phyloP scores from a whole-genome alignment of 2,329 filamentous ascomycete genomes.

The Diaporthe longicolla region DNA sequence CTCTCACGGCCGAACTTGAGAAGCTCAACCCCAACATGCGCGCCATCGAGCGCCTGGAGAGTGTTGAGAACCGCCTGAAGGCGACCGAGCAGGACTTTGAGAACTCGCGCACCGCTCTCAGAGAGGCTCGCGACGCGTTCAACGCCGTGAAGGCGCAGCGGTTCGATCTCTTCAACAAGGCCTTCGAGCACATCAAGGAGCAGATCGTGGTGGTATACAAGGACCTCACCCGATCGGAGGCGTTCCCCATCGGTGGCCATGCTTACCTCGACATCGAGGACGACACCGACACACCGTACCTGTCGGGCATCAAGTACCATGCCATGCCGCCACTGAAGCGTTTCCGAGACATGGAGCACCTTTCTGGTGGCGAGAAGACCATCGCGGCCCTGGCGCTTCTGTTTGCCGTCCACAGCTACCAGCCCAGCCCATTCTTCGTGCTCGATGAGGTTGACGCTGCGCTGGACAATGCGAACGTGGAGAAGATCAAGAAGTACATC shows the following conservation, averaged over 20 bases:
- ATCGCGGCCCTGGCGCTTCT: conserved; percentile 97
- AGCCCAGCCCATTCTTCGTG: conserved; percentile 96
- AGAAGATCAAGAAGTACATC: conserved; percentile 97
- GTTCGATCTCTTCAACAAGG: conserved; percentile 93
- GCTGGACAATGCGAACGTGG: conserved; percentile 97
- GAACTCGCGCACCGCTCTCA: conserved; percentile 81
- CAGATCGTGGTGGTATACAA: conserved; percentile 96
- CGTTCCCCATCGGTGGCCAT: conserved; percentile 93
- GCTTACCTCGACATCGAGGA: conserved; percentile 92
- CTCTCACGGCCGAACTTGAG: conserved; percentile 84
- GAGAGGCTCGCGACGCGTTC: conserved; percentile 85
- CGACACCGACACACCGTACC: conserved; percentile 95
- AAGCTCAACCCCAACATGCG: conserved; percentile 98
- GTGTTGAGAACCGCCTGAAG: conserved; percentile 85
- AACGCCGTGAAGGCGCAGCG: conserved; percentile 85
- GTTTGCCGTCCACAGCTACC: conserved; percentile 96
- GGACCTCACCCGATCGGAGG: conserved; percentile 89
- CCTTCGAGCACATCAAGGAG: conserved; percentile 93
- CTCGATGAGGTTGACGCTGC: conserved; percentile 98
- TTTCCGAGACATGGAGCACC: conserved; percentile 98
- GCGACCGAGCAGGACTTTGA: conserved; percentile 92
- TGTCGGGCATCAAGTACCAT: conserved; percentile 97
- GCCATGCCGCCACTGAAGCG: conserved; percentile 99
- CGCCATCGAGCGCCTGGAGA: conserved; percentile 90
- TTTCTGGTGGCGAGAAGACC: conserved; percentile 97